Evolutionary conservation across 2,329 filamentous ascomycete species (phyloP).

Genomic region (Curvularia verruculosa): DNA sequence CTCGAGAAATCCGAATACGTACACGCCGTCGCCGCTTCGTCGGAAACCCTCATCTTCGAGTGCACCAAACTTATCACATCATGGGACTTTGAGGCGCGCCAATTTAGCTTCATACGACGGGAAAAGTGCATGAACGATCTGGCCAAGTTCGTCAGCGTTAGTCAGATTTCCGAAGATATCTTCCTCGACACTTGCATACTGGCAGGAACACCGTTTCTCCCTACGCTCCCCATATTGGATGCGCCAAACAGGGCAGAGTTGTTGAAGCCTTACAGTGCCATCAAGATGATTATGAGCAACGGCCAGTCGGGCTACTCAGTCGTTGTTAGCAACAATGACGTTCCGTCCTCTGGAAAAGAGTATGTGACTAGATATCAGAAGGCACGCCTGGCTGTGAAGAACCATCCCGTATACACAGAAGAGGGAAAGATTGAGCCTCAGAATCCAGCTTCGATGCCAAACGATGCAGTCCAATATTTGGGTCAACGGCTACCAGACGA

Average conservation of each 20-base stretch:
- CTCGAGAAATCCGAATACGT: slow-evolving; percentile 68
- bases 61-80: slow-evolving; percentile 74
- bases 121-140: slow-evolving; percentile 73
- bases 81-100: slow-evolving; percentile 72
- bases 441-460: slow-evolving; percentile 74
- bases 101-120: slow-evolving; percentile 69
- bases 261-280: slow-evolving; percentile 73
- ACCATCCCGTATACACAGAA: slow-evolving; percentile 80
- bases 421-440: slow-evolving; percentile 79
- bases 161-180: slow-evolving; percentile 68
- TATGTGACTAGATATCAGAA: slow-evolving; percentile 89
- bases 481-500: slow-evolving; percentile 90
- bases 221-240: slow-evolving; percentile 79
- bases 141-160: slow-evolving; percentile 42
- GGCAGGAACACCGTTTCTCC: slow-evolving; percentile 79
- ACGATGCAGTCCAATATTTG: slow-evolving; percentile 86
- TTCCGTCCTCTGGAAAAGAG: slow-evolving; percentile 71
- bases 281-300: slow-evolving; percentile 73
- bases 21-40: slow-evolving; percentile 80
- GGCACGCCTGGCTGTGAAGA: slow-evolving; percentile 82
- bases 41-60: slow-evolving; percentile 85
- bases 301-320: slow-evolving; percentile 73
- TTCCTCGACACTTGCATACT: slow-evolving; percentile 86
- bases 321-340: slow-evolving; percentile 79
- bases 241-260: slow-evolving; percentile 59